Base-by-base conservation (phyloP, 805 yeast species). In the Zygosaccharomyces bailii region DNA sequence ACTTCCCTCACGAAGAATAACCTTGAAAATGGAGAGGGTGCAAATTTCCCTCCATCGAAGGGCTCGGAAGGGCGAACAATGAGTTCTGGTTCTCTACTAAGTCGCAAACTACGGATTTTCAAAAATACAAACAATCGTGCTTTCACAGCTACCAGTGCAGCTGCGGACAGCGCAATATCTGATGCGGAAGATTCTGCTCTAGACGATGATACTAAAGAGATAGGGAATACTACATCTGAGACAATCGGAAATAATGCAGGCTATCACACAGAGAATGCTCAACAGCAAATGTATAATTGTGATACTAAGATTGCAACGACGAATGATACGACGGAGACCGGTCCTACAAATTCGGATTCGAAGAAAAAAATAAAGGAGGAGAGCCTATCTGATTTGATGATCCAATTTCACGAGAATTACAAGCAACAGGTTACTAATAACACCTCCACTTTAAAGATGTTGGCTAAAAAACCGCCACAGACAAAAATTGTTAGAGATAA, bases 21-120 rank as follows among this genome's bases (percentile, higher is more conserved):
- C 31, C 19, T 30, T 18, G 31, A 34, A 24, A 37, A 32, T 16
- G 25, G 21, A 23, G 40, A 37, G 13, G 35, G 37, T 3, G 38
- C 20, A 13, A 36, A 20, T 29, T n/a, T 10, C 13, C 44, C 37
- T 19, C 46, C 37, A 6, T 13, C 30, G 5, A 52, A 48, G 38
- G 35, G n/a, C 5, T 19, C 45, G 2, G 50, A 53, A 14, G 42
- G 48, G 9, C 48, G 60, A 14, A 43, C 59, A 1, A 8, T 40
- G 39, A 59, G 63, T 29, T 53, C 63, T 2, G 63, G 63, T 11
- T 59, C 66, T 3, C 45, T 60, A 14, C 42, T 61, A 19, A 48
- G 55, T 21, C 53, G 64, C 23, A 60, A 54, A 38, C 45, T 61
- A 5, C 55, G 54, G 49, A 38, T 54, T 10, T 53, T 60, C 29